Percentiles rank a stretch among this genome's conserved stretches.
phyloP scores from a whole-genome alignment of 148 eudicot genomes.

The Spergularia bocconei region DNA sequence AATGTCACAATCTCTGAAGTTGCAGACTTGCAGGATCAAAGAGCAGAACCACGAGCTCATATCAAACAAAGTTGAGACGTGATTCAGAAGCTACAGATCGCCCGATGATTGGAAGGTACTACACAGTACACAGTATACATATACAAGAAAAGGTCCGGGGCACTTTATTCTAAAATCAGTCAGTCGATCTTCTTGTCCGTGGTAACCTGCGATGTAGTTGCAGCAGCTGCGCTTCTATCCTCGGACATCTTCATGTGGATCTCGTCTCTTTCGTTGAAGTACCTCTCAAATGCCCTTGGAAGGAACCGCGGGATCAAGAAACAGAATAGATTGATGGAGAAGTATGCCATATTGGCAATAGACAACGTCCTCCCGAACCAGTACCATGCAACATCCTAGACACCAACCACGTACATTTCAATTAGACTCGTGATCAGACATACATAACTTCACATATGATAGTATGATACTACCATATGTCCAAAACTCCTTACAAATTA shows the following conservation, averaged over 20 bases:
- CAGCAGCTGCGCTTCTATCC: constrained; percentile 38
- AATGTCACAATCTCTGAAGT: no score
- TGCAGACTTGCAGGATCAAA: no score
- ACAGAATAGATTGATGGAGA: constrained; percentile 54
- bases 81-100: neutral
- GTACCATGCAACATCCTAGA: constrained; percentile 59
- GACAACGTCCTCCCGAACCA: constrained; percentile 72
- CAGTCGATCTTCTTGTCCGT: constrained; percentile 38
- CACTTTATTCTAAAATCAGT: constrained; percentile 16
- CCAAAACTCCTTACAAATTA: neutral
- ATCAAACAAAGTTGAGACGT: neutral
- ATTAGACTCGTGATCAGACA: neutral
- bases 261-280: constrained; percentile 65
- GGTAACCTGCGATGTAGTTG: constrained; percentile 16
- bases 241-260: constrained; percentile 40
- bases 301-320: constrained; percentile 73
- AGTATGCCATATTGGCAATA: constrained; percentile 49
- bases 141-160: neutral
- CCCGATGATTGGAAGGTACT: neutral
- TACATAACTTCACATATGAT: no score
- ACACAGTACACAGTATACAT: no score
- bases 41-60: no score
- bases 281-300: constrained; percentile 73
- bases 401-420: neutral
- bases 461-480: no score